Percentiles rank a stretch among this genome's conserved stretches.
phyloP scores from a whole-genome alignment of 768 basidiomycete species.

The Leccinum broughii region DNA sequence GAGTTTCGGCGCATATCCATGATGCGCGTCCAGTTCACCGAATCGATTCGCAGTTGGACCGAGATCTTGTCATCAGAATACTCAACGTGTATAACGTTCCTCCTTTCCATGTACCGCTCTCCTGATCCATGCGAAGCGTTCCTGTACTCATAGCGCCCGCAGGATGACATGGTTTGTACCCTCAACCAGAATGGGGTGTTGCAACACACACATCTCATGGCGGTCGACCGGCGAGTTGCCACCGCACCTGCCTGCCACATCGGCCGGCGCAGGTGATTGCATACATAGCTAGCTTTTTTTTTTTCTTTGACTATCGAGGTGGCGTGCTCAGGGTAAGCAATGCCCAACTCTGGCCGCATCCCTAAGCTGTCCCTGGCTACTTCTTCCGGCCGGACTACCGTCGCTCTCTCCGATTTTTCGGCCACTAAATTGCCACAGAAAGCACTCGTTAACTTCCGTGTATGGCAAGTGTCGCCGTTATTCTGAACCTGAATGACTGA shows the following conservation, averaged over 20 bases:
- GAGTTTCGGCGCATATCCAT: slow-evolving; percentile 23
- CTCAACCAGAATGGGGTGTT: slow-evolving; percentile 16
- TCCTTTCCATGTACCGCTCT: slow-evolving; percentile 18
- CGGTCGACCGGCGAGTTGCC: slow-evolving; percentile 25
- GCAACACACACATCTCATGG: slow-evolving; percentile 17
- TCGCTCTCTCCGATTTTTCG: slow-evolving; percentile 6
- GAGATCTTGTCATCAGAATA: slow-evolving; percentile 21
- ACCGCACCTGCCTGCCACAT: slow-evolving; percentile 24
- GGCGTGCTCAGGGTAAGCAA: slow-evolving; percentile 26
- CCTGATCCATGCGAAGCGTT: slow-evolving; percentile 29
- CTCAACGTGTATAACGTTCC: slow-evolving; percentile 26
- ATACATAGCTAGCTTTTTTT: slow-evolving; percentile 7
- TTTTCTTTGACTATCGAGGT: slow-evolving; percentile 19
- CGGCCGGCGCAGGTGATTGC: slow-evolving; percentile 1
- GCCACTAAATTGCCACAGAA: slow-evolving; percentile 3
- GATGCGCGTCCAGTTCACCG: slow-evolving; percentile 23
- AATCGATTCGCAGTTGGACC: slow-evolving; percentile 17
- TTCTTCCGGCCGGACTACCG: slow-evolving; percentile 16
- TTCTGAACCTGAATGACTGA: slow-evolving; percentile 6
- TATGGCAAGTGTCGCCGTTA: slow-evolving; percentile 14
- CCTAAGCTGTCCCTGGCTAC: slow-evolving; percentile 18
- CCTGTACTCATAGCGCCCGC: slow-evolving; percentile 17
- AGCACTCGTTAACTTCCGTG: slow-evolving; percentile 3
- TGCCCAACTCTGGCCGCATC: slow-evolving; percentile 7
- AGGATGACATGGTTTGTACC: slow-evolving; percentile 25